A percentile compares a stretch with the other conserved stretches of the same genome.
phyloP scores from a whole-genome alignment of 2,329 filamentous ascomycete genomes.

The Plenodomus biglobosus region DNA sequence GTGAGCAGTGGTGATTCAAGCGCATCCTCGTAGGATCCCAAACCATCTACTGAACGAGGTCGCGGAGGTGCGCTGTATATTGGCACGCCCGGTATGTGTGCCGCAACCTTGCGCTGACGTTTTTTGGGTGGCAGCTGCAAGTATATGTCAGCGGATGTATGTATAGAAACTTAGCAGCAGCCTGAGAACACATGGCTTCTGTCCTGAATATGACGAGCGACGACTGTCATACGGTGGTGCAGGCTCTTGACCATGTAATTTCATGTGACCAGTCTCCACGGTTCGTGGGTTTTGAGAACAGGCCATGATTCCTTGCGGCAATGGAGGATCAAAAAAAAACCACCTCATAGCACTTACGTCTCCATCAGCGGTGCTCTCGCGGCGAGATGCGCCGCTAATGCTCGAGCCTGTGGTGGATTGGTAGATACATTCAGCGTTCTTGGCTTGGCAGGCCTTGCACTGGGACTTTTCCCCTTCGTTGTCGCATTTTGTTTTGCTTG shows the following conservation, averaged over 20 bases:
- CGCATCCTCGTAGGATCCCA: conserved; percentile 55
- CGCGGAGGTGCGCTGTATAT: conserved; percentile 8
- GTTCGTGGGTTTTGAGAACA: too few species aligned
- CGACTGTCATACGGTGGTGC: not conserved
- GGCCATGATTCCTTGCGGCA: not conserved
- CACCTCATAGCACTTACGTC: conserved; percentile 21
- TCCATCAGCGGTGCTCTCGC: conserved; percentile 35
- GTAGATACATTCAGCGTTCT: conserved; percentile 72
- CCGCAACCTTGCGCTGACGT: conserved; percentile 43
- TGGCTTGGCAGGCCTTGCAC: conserved; percentile 72
- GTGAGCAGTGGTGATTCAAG: conserved; percentile 65
- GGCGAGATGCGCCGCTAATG: conserved; percentile 43
- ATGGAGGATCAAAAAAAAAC: not conserved
- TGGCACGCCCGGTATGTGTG: conserved; percentile 30
- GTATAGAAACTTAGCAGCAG: not conserved
- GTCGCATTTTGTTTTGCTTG: conserved; percentile 85
- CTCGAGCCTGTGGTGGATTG: conserved; percentile 53
- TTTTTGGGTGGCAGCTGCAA: conserved; percentile 20
- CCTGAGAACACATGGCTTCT: not conserved
- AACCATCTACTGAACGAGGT: conserved; percentile 46
- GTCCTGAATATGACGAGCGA: not conserved
- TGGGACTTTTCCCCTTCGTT: conserved; percentile 72
- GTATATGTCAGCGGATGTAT: conserved; percentile 1
- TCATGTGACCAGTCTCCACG: too few species aligned
- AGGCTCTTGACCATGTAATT: too few species aligned